Conservation (phyloP, 2,329 filamentous ascomycete genomes). For the Exophiala spinifera region DNA sequence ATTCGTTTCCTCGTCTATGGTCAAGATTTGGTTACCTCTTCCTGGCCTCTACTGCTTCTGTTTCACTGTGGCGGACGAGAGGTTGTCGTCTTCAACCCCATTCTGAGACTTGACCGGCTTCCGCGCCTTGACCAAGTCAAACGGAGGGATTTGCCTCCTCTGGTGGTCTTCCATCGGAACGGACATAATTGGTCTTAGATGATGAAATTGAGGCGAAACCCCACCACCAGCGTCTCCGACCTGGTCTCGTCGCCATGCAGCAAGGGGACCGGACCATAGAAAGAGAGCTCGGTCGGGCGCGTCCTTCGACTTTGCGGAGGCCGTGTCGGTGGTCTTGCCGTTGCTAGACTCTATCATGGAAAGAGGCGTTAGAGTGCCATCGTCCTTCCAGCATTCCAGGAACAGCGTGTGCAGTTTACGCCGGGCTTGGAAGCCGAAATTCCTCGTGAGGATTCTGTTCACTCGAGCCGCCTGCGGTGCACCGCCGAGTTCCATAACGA, state of each 20-base stretch:
- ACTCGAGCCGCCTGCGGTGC: constrained; percentile 65
- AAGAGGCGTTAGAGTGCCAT: constrained; percentile 11
- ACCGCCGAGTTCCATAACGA: constrained; percentile 71
- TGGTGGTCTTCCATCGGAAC: no score
- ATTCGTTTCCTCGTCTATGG: no score
- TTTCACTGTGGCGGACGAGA: no score
- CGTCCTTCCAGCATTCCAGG: constrained; percentile 27
- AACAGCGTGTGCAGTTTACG: background rate
- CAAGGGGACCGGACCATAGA: constrained; percentile 8
- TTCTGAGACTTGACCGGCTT: no score
- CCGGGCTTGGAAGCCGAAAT: background rate
- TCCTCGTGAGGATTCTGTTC: constrained; percentile 33
- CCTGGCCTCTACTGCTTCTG: no score
- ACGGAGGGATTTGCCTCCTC: no score
- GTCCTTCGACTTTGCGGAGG: background rate
- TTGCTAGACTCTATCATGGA: background rate
- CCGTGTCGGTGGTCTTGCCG: background rate
- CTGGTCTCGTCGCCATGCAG: constrained; percentile 8
- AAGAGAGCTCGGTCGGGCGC: constrained; percentile 18
- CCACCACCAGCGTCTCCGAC: background rate
- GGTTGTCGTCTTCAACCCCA: no score
- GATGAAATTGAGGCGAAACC: background rate
- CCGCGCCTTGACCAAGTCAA: no score
- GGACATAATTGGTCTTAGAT: background rate
- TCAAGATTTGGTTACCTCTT: no score